Evolutionary conservation across 2,329 filamentous ascomycete genomes (phyloP).

Genomic region (Leptographium wingfieldii): DNA sequence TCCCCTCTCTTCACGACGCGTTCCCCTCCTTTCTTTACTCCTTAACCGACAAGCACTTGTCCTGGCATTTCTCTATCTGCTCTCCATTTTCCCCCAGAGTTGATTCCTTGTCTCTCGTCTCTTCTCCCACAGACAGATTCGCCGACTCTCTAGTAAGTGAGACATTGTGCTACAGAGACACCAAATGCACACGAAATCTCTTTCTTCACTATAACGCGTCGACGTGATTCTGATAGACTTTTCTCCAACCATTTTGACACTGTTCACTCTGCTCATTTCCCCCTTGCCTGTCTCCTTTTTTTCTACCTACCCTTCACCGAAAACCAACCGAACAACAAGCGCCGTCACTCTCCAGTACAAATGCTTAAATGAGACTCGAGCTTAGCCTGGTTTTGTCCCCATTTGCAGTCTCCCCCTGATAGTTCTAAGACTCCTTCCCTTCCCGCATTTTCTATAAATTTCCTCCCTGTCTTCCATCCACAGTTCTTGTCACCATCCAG

Average conservation of each 20-base stretch:
- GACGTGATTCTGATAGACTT: neutral
- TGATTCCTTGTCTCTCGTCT: neutral
- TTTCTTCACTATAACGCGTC: neutral
- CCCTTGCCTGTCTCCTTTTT: neutral
- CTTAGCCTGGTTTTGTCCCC: neutral
- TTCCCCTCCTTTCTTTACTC: neutral
- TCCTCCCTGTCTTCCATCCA: neutral
- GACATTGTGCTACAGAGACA: neutral
- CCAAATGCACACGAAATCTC: neutral
- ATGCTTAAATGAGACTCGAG: conserved; percentile 8
- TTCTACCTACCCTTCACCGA: conserved; percentile 3
- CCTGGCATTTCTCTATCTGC: neutral
- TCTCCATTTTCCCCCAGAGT: neutral
- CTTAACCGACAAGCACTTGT: neutral
- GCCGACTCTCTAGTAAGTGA: neutral
- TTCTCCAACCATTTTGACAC: neutral
- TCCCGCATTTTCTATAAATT: conserved; percentile 1
- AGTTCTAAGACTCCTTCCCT: neutral
- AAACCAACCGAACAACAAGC: conserved; percentile 2
- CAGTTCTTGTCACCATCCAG: neutral
- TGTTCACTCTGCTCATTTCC: neutral
- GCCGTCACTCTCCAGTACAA: conserved; percentile 1
- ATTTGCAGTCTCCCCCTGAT: neutral
- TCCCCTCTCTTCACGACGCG: neutral
- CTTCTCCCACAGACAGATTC: neutral